Percentiles rank a stretch among this genome's conserved stretches.
phyloP scores from a whole-genome alignment of 106 monocot genomes.

The Acanthochlamys bracteata region DNA sequence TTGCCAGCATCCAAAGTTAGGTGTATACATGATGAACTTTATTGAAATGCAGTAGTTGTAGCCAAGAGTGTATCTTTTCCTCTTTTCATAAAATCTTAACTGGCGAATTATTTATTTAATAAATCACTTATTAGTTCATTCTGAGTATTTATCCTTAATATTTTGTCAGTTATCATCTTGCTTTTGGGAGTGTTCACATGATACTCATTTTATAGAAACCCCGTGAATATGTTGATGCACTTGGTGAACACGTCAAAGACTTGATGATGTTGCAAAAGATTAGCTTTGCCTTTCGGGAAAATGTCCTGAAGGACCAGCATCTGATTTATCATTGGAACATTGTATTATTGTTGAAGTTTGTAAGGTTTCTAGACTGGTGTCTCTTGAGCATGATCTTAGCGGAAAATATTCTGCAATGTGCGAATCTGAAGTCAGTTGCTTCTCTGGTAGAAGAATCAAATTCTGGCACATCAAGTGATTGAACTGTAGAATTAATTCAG shows the following conservation, averaged over 20 bases:
- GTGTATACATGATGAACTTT: too few species aligned
- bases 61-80: too few species aligned
- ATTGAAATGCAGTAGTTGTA: too few species aligned
- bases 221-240: conserved; percentile 16
- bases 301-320: not conserved
- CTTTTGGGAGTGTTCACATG: not conserved
- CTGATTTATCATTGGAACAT: conserved; percentile 11
- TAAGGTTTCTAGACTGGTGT: not conserved
- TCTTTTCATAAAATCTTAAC: too few species aligned
- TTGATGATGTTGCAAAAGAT: conserved; percentile 26
- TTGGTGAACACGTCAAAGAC: conserved; percentile 15
- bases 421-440: not conserved
- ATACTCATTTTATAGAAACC: conserved; percentile 12
- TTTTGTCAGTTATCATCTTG: not conserved
- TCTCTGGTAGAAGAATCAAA: not conserved
- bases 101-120: too few species aligned
- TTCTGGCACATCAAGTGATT: not conserved
- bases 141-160: not conserved
- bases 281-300: conserved; percentile 11
- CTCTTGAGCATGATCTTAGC: not conserved
- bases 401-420: not conserved
- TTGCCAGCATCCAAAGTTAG: too few species aligned
- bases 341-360: conserved; percentile 11
- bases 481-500: not conserved
- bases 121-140: too few species aligned